A percentile compares a stretch with the other conserved stretches of the same genome.
Evolutionary conservation across 768 basidiomycete species (phyloP).

Genomic region (Rickenella mellea): DNA sequence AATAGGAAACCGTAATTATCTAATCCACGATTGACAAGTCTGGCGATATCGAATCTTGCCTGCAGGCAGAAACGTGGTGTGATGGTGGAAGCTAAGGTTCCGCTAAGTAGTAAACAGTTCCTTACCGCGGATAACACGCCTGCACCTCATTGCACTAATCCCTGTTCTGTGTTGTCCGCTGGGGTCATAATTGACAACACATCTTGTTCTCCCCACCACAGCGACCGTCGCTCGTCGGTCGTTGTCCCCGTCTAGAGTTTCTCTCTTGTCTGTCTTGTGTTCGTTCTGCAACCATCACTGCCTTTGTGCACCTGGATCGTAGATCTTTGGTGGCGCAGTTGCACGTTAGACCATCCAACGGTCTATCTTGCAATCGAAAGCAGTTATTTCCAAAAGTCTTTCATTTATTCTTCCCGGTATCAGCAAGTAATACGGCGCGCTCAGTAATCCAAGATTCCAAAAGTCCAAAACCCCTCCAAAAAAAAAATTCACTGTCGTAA

Average conservation of each 20-base stretch:
- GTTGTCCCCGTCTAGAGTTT: not conserved
- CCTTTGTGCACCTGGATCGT: too few species aligned
- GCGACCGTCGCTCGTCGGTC: not conserved
- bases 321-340: too few species aligned
- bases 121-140: constrained; percentile 25
- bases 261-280: not conserved
- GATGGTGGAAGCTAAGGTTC: constrained; percentile 39
- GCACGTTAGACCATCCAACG: too few species aligned
- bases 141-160: constrained; percentile 35
- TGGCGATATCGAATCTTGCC: constrained; percentile 31
- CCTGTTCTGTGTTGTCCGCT: too few species aligned
- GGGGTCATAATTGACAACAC: too few species aligned
- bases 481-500: too few species aligned
- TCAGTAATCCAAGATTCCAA: too few species aligned
- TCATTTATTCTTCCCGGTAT: too few species aligned
- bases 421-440: too few species aligned
- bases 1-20: too few species aligned
- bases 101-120: constrained; percentile 6
- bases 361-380: constrained; percentile 9
- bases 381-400: constrained; percentile 21
- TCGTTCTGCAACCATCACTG: not conserved
- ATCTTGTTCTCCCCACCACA: too few species aligned
- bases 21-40: not conserved
- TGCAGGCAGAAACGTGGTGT: constrained; percentile 73
- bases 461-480: too few species aligned